Evolutionary conservation across 108 stramenopile genomes (phyloP).

Genomic region (Skeletonema potamos): DNA sequence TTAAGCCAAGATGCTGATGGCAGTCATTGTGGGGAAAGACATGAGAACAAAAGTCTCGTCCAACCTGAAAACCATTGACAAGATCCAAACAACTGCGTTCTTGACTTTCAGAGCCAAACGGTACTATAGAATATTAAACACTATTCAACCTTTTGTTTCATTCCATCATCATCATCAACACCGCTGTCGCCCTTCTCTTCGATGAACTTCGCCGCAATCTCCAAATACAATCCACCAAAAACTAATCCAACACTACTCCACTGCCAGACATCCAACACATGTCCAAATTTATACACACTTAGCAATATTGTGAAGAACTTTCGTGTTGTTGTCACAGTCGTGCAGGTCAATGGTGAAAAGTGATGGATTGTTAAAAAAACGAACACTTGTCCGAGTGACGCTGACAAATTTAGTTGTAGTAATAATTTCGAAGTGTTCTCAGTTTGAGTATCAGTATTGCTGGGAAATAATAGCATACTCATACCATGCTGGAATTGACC

Average conservation of each 20-base stretch:
- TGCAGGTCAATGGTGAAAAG: conserved; percentile 85
- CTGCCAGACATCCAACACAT: conserved; percentile 70
- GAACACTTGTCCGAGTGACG: conserved; percentile 92
- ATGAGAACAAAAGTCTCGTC: too few relatives aligned
- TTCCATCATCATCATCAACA: not conserved
- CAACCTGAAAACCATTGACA: too few relatives aligned
- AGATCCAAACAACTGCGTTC: too few relatives aligned
- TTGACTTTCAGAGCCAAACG: too few relatives aligned
- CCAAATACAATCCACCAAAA: conserved; percentile 81
- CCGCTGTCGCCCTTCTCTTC: not conserved
- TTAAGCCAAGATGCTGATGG: too few relatives aligned
- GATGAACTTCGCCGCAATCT: conserved; percentile 56
- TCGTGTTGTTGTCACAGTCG: conserved; percentile 96
- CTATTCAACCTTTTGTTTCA: not conserved
- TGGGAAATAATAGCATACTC: conserved; percentile 46
- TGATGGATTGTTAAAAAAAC: conserved; percentile 92
- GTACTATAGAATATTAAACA: too few relatives aligned
- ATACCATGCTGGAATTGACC: conserved; percentile 65
- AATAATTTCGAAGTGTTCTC: conserved; percentile 27
- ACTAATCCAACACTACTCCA: conserved; percentile 82
- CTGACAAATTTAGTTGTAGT: conserved; percentile 61
- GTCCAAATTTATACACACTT: conserved; percentile 89
- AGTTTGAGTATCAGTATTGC: not conserved
- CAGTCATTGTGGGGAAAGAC: too few relatives aligned
- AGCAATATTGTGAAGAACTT: conserved; percentile 95